phyloP scores from a whole-genome alignment of 345 rosid species.

The Chamaenerion angustifolium region DNA sequence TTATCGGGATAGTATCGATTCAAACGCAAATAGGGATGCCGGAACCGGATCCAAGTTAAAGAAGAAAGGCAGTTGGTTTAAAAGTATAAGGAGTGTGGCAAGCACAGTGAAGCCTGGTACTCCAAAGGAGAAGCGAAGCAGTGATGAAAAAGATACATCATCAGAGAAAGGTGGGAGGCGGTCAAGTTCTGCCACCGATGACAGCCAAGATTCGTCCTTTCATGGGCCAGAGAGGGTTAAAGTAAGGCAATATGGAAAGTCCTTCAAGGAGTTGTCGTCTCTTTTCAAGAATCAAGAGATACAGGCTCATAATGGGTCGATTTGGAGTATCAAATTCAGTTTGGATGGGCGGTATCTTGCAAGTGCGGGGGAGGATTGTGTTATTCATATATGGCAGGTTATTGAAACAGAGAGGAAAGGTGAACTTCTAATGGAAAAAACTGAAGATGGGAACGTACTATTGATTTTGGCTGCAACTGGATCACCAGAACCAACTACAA shows the following conservation, averaged over 20 bases:
- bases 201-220: constrained; percentile 74
- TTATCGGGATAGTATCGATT: constrained; percentile 26
- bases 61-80: constrained; percentile 77
- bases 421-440: constrained; percentile 66
- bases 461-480: constrained; percentile 47
- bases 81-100: constrained; percentile 64
- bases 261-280: constrained; percentile 70
- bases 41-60: constrained; percentile 36
- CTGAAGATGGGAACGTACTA: constrained; percentile 48
- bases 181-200: constrained; percentile 93
- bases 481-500: constrained; percentile 56
- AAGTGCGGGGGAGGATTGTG: constrained; percentile 91
- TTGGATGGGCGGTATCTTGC: constrained; percentile 91
- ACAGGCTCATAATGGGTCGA: constrained; percentile 84
- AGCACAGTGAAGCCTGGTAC: constrained; percentile 30
- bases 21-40: constrained; percentile 18
- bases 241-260: constrained; percentile 75
- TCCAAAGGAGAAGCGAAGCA: constrained; percentile 66
- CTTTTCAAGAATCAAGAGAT: constrained; percentile 83
- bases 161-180: constrained; percentile 89
- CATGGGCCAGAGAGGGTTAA: constrained; percentile 81
- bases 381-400: constrained; percentile 83
- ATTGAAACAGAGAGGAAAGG: constrained; percentile 65
- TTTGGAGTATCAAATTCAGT: constrained; percentile 93
- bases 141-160: constrained; percentile 78